These are phyloP conservation scores for Cystobasidium onofrii DNA, from an alignment of 768 basidiomycete species.

Conservation along the genomic window DNA sequence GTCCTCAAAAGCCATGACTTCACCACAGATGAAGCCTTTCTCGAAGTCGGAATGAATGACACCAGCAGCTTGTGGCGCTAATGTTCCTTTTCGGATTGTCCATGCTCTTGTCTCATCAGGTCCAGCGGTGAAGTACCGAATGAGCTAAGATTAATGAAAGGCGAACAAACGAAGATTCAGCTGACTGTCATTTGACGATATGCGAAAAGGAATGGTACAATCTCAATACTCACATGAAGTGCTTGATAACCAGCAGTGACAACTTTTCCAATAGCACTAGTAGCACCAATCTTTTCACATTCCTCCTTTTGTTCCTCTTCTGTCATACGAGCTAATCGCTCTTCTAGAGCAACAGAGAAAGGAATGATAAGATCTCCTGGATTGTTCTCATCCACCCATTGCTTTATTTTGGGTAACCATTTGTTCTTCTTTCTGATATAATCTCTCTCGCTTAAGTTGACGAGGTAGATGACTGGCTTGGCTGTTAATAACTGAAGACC, in stretches of 20 bases:
- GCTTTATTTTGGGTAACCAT: conserved; percentile 52
- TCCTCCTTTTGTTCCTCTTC: conserved; percentile 58
- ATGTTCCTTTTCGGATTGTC: conserved; percentile 89
- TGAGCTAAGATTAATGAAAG: conserved; percentile 54
- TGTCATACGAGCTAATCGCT: conserved; percentile 61
- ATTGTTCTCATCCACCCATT: conserved; percentile 95
- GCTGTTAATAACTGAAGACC: conserved; percentile 82
- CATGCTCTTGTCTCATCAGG: conserved; percentile 95
- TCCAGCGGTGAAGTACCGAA: conserved; percentile 94
- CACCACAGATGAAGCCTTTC: background rate
- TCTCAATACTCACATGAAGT: conserved; percentile 60
- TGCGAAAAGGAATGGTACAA: background rate
- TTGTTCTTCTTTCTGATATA: conserved; percentile 98
- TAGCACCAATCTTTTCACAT: conserved; percentile 65
- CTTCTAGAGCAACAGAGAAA: conserved; percentile 91
- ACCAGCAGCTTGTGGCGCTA: conserved; percentile 94
- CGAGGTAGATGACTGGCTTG: conserved; percentile 94
- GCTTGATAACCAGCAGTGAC: conserved; percentile 85
- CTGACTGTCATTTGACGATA: too few relatives aligned
- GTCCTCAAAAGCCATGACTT: conserved; percentile 82
- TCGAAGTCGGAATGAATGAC: conserved; percentile 68
- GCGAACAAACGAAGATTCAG: too few relatives aligned
- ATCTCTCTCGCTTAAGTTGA: conserved; percentile 90
- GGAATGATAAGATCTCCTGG: conserved; percentile 92
- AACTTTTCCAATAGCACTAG: conserved; percentile 69